phyloP scores from a whole-genome alignment of 2,329 filamentous ascomycete species.

The Chaetomiaceae sp. region DNA sequence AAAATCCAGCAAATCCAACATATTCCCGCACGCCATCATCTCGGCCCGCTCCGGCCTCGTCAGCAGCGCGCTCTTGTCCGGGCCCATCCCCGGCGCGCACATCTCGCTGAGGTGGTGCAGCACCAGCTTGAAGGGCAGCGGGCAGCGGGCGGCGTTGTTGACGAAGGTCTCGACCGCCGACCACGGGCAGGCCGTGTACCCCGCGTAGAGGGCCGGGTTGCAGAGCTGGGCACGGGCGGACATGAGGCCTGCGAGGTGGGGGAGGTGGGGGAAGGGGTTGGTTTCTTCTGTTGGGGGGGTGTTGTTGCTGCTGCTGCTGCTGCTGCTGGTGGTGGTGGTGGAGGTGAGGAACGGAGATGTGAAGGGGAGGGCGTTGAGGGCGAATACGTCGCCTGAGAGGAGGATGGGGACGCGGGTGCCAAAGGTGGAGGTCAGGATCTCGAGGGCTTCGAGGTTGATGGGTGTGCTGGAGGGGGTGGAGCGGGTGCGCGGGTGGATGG shows the following conservation, averaged over 20 bases:
- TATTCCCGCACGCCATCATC: slow-evolving; percentile 46
- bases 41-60: slow-evolving; percentile 50
- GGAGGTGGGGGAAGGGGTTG: slow-evolving; percentile 29
- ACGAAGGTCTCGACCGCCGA: slow-evolving; percentile 60
- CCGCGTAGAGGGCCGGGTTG: slow-evolving; percentile 63
- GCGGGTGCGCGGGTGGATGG: slow-evolving; percentile 63
- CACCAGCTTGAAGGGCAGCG: slow-evolving; percentile 58
- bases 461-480: slow-evolving; percentile 56
- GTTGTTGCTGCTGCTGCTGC: slow-evolving; percentile 22
- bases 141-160: slow-evolving; percentile 50
- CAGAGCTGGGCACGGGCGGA: slow-evolving; percentile 62
- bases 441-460: slow-evolving; percentile 58
- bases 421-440: slow-evolving; percentile 48
- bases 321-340: slow-evolving; percentile 1
- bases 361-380: slow-evolving; percentile 47
- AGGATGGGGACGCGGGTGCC: slow-evolving; percentile 55
- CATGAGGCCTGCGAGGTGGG: slow-evolving; percentile 60
- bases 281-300: slow-evolving; percentile 23
- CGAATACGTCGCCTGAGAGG: slow-evolving; percentile 66
- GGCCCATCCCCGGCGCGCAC: slow-evolving; percentile 52
- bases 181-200: slow-evolving; percentile 53
- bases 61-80: slow-evolving; percentile 49
- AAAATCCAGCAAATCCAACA: slow-evolving; percentile 57
- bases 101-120: slow-evolving; percentile 65
- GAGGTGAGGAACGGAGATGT: slow-evolving; percentile 30